phyloP scores from a whole-genome alignment of 768 basidiomycete genomes.

The Trametes elegans region DNA sequence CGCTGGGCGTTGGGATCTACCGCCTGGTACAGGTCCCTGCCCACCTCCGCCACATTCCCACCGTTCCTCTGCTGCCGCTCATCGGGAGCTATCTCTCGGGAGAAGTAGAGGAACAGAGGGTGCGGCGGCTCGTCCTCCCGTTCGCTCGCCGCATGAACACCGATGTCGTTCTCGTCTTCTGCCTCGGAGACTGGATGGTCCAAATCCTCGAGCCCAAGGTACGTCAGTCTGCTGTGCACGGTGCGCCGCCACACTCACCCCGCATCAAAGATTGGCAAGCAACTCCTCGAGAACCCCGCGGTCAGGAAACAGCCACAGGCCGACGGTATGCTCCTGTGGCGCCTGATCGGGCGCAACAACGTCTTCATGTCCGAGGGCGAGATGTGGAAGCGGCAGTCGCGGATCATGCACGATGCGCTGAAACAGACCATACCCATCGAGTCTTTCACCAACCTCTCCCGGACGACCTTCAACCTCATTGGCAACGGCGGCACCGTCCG shows the following conservation, averaged over 20 bases:
- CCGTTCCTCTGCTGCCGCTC: slow-evolving; percentile 7
- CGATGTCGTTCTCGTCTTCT: slow-evolving; percentile 38
- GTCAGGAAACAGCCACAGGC: slow-evolving; percentile 28
- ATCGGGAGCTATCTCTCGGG: slow-evolving; percentile 13
- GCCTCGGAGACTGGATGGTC: slow-evolving; percentile 41
- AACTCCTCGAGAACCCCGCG: slow-evolving; percentile 2
- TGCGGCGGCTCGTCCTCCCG: slow-evolving; percentile 36
- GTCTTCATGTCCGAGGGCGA: slow-evolving; percentile 40
- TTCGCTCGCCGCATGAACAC: slow-evolving; percentile 32
- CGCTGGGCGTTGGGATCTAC: background rate
- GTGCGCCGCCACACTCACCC: background rate
- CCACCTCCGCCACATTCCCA: slow-evolving; percentile 10
- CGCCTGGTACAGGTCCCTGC: slow-evolving; percentile 2
- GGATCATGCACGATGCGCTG: slow-evolving; percentile 35
- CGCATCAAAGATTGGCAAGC: background rate
- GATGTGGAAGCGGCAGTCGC: slow-evolving; percentile 37
- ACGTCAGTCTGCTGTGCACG: slow-evolving; percentile 2
- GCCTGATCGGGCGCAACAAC: slow-evolving; percentile 35
- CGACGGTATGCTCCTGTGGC: slow-evolving; percentile 36
- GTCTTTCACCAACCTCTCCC: slow-evolving; percentile 31
- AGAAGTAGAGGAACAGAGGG: slow-evolving; percentile 36
- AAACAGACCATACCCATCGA: slow-evolving; percentile 35
- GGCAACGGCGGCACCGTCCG: slow-evolving; percentile 30
- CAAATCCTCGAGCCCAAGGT: slow-evolving; percentile 39
- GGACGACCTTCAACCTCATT: slow-evolving; percentile 33